phyloP scores from a whole-genome alignment of 768 basidiomycete genomes.

The Tremella yokohamensis region DNA sequence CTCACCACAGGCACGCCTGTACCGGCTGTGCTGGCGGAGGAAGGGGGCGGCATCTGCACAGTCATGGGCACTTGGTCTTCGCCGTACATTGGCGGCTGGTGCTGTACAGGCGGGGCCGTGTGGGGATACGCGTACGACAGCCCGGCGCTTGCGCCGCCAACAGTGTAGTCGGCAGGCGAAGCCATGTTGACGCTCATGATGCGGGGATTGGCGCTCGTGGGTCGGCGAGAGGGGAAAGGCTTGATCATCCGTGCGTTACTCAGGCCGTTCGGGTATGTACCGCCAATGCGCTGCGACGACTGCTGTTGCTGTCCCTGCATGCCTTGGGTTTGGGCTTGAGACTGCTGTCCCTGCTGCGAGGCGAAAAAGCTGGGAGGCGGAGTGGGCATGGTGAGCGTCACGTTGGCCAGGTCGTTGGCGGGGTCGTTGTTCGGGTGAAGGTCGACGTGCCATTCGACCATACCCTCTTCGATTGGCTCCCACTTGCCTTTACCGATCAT shows the following conservation, averaged over 20 bases:
- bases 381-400: conserved; percentile 40
- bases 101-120: conserved; percentile 9
- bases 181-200: conserved; percentile 1
- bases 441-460: conserved; percentile 41
- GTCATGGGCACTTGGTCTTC: conserved; percentile 44
- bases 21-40: not conserved
- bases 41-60: conserved; percentile 29
- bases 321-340: not conserved
- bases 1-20: not conserved
- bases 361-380: conserved; percentile 28
- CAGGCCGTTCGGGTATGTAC: not conserved
- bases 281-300: not conserved
- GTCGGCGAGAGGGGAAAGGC: conserved; percentile 34
- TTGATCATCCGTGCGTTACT: conserved; percentile 20
- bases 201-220: conserved; percentile 18
- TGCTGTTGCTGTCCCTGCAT: not conserved
- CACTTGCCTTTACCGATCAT: conserved; percentile 48
- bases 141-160: conserved; percentile 11
- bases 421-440: conserved; percentile 33
- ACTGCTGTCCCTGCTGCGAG: conserved; percentile 17
- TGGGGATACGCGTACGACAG: conserved; percentile 1
- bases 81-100: conserved; percentile 34
- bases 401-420: conserved; percentile 39
- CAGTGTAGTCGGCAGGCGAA: conserved; percentile 2
- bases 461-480: conserved; percentile 47